Base-by-base conservation (phyloP, 2,329 filamentous ascomycete genomes). In the Trichoderma atrobrunneum region DNA sequence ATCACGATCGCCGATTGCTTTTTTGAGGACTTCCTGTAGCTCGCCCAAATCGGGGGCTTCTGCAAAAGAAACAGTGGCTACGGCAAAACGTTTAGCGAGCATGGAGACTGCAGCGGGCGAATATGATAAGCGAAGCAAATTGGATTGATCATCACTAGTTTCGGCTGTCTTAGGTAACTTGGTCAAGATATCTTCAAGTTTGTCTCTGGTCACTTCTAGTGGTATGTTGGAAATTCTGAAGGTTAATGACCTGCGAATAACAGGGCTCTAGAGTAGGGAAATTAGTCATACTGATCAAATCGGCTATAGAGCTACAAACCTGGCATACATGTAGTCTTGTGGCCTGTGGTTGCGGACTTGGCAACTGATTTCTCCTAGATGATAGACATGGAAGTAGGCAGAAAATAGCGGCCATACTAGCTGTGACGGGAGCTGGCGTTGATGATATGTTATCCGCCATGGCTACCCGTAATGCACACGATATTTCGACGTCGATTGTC, bases 181-280 rank as follows among this genome's bases (percentile, higher is more conserved):
- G 3, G 56, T 24, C 26, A 70, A 70, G 26, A 70, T 36, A 1
- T 36, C 7, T 28, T 12, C n/a, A n/a, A 70, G 26, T 1, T 14
- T 12, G 11, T 30, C 30, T 26, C 16, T 26, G 10, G 16, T 36
- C 14, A 61, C 36, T 11, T 12, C 14, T 11, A 39, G 24, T 1
- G 66, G 66, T 18, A 70, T 70, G 4, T 54, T 70, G 34, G 66
- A 62, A n/a, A 70, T 70, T 12, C 66, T 70, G n/a, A 69, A 48
- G 1, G 65, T 69, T 26, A 60, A 28, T 18, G 21, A 51, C 30
- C 18, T 60, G 30, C n/a, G 43, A 30, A 7, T 21, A 0, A 8
- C 11, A n/a, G n/a, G 48, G 48, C n/a, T 6, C 43, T 51, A 5
- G 18, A 43, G 7, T 21, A n/a, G 43, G 18, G 10, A 11, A 48